Conservation (phyloP, 106 monocot genomes). For the Dioscorea alata region DNA sequence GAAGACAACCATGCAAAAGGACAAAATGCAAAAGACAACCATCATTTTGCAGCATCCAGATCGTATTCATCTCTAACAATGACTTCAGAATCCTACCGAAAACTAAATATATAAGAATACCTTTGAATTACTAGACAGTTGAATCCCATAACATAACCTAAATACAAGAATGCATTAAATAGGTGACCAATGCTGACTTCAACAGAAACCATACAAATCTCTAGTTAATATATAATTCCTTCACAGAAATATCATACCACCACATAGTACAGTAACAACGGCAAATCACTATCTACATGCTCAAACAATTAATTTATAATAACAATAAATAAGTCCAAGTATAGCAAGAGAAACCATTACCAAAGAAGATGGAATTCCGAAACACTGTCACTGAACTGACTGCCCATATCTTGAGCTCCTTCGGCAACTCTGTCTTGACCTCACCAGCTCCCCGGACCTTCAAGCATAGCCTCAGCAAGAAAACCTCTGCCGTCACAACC, state of each 20-base stretch:
- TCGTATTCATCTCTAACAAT: no score
- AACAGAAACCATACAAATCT: no score
- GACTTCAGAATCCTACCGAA: no score
- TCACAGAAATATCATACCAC: neutral
- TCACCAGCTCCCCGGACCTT: conserved; percentile 31
- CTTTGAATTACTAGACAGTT: no score
- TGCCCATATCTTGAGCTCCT: conserved; percentile 71
- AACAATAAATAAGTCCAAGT: neutral
- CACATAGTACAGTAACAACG: neutral
- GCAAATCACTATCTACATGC: neutral
- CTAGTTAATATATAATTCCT: neutral
- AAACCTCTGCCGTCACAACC: conserved; percentile 66
- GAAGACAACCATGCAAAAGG: no score
- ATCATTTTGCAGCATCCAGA: no score
- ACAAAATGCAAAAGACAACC: no score
- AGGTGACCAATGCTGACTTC: no score
- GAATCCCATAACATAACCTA: no score
- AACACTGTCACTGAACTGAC: conserved; percentile 82
- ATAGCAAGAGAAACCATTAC: conserved; percentile 24
- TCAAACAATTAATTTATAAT: neutral
- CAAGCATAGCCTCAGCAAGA: conserved; percentile 66
- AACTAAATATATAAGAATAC: no score
- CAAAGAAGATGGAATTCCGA: conserved; percentile 56
- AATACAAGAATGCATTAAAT: no score
- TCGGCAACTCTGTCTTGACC: conserved; percentile 33